Percentiles rank a stretch among this genome's conserved stretches.
Evolutionary conservation across 176 grass and related monocot species (phyloP).

Genomic region (Urochloa ruziziensis): DNA sequence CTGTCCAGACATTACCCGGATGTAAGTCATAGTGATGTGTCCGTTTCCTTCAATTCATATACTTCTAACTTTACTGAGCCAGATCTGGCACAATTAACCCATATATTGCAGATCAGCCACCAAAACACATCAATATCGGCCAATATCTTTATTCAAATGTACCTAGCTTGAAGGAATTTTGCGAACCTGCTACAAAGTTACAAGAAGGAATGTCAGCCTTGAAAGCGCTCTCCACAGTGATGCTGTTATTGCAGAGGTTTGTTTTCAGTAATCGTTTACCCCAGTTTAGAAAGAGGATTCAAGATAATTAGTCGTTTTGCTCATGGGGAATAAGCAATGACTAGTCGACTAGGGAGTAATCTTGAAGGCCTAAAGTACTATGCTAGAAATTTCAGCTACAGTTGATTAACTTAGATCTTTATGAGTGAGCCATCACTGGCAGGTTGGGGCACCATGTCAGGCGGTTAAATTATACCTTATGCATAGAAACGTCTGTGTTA

Average conservation of each 20-base stretch:
- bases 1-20: slow-evolving; percentile 59
- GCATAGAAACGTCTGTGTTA: slow-evolving; percentile 8
- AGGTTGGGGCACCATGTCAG: not conserved
- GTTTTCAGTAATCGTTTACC: slow-evolving; percentile 27
- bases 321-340: no score
- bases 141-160: slow-evolving; percentile 84
- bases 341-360: not conserved
- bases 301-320: not conserved
- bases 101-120: slow-evolving; percentile 60
- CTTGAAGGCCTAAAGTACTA: slow-evolving; percentile 20
- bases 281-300: slow-evolving; percentile 21
- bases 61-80: not conserved
- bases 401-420: not conserved
- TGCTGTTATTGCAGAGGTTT: slow-evolving; percentile 87
- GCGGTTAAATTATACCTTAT: slow-evolving; percentile 9
- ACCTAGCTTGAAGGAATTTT: slow-evolving; percentile 81
- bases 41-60: slow-evolving; percentile 4
- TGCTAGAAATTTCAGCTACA: not conserved
- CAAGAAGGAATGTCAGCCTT: slow-evolving; percentile 58
- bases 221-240: slow-evolving; percentile 76
- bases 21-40: slow-evolving; percentile 52
- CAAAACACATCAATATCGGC: slow-evolving; percentile 84
- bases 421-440: slow-evolving; percentile 1
- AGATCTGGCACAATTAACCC: slow-evolving; percentile 1
- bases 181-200: slow-evolving; percentile 53